These are phyloP conservation scores for Omphalotus olearius DNA, from an alignment of 1,284 basidiomycete genomes.

Conservation along the genomic window DNA sequence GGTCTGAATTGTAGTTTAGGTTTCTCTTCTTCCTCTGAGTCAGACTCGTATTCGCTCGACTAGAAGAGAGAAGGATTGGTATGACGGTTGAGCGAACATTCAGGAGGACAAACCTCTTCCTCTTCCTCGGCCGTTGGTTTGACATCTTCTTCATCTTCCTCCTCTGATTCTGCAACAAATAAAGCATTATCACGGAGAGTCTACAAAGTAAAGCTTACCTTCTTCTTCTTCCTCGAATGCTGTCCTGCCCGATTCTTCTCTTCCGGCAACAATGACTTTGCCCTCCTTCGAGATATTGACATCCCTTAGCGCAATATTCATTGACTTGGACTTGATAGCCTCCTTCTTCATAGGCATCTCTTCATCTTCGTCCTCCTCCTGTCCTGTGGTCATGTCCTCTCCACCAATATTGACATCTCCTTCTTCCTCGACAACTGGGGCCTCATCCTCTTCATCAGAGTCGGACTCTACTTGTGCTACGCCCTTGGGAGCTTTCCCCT, in stretches of 20 bases:
- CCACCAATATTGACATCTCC: conserved; percentile 57
- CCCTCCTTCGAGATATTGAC: conserved; percentile 76
- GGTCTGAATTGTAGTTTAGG: conserved; percentile 74
- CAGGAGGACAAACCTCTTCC: conserved; percentile 34
- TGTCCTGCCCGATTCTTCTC: conserved; percentile 70
- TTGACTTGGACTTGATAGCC: conserved; percentile 39
- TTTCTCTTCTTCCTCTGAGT: conserved; percentile 64
- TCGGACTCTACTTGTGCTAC: conserved; percentile 53
- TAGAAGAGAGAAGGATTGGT: conserved; percentile 24
- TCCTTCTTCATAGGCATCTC: conserved; percentile 29
- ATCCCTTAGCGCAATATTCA: conserved; percentile 71
- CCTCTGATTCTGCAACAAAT: conserved; percentile 31
- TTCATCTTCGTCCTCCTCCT: conserved; percentile 45
- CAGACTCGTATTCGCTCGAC: conserved; percentile 77
- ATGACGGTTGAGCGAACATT: not conserved
- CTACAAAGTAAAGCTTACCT: conserved; percentile 17
- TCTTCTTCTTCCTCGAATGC: conserved; percentile 35
- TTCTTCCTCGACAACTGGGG: conserved; percentile 38
- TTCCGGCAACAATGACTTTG: conserved; percentile 71
- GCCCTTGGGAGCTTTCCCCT: conserved; percentile 80
- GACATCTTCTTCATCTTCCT: conserved; percentile 44
- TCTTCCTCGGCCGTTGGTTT: conserved; percentile 23
- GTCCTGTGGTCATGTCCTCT: conserved; percentile 41
- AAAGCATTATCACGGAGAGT: conserved; percentile 1
- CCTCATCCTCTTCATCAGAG: conserved; percentile 52